phyloP scores from a whole-genome alignment of 1,284 basidiomycete genomes.

The Amylostereum areolatum region DNA sequence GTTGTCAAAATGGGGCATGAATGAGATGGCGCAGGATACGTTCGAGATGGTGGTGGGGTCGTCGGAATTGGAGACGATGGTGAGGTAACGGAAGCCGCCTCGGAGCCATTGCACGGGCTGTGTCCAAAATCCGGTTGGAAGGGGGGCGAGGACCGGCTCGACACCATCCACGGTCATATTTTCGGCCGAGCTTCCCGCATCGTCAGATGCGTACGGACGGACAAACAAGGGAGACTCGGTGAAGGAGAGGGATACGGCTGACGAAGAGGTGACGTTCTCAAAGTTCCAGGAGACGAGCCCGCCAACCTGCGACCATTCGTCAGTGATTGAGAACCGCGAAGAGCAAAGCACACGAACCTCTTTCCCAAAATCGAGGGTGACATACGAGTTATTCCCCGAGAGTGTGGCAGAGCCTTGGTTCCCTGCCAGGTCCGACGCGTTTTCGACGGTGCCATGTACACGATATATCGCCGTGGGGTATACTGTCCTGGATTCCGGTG shows the following conservation, averaged over 20 bases:
- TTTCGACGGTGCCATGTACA: constrained; percentile 27
- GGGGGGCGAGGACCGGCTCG: constrained; percentile 31
- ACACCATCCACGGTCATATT: constrained; percentile 42
- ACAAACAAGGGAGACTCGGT: constrained; percentile 44
- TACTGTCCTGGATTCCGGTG: constrained; percentile 33
- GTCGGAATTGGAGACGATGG: constrained; percentile 36
- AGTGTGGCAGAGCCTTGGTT: constrained; percentile 24
- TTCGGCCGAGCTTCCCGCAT: constrained; percentile 29
- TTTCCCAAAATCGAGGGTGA: constrained; percentile 41
- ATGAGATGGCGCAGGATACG: constrained; percentile 47
- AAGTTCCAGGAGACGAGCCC: constrained; percentile 36
- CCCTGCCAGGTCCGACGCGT: constrained; percentile 28
- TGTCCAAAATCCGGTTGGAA: constrained; percentile 37
- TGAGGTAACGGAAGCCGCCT: constrained; percentile 54
- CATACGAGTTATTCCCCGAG: constrained; percentile 31
- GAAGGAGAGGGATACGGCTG: constrained; percentile 39
- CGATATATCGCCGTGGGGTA: constrained; percentile 28
- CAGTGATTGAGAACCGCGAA: background rate
- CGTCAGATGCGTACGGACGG: constrained; percentile 35
- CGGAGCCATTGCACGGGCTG: constrained; percentile 39
- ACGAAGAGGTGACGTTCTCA: constrained; percentile 21
- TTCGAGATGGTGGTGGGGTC: constrained; percentile 39
- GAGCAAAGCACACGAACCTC: constrained; percentile 27
- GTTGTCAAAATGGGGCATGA: constrained; percentile 48
- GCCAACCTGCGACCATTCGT: constrained; percentile 31